These are phyloP conservation scores for Plantago lanceolata DNA, from an alignment of 305 asterid species.

Conservation along the genomic window DNA sequence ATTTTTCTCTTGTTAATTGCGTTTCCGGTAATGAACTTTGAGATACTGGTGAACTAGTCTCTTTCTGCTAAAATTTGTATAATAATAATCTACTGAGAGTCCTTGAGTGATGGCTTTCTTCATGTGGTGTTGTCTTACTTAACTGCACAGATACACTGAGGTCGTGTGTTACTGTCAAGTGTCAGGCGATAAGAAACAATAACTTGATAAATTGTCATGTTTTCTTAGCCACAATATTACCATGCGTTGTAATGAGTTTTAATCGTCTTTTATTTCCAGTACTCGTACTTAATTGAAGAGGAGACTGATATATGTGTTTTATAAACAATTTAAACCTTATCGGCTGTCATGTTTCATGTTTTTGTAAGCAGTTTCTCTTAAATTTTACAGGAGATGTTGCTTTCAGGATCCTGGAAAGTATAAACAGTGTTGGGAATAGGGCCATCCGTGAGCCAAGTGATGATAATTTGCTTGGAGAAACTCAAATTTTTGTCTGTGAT, in stretches of 20 bases:
- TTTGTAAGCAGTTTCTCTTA: slow-evolving; percentile 24
- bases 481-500: slow-evolving; percentile 73
- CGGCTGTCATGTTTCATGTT: slow-evolving; percentile 19
- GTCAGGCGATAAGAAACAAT: too few species aligned
- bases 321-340: slow-evolving; percentile 1
- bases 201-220: too few species aligned
- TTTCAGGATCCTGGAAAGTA: slow-evolving; percentile 69
- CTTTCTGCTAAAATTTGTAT: too few species aligned
- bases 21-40: neutral
- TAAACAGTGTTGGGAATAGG: slow-evolving; percentile 45
- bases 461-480: slow-evolving; percentile 58
- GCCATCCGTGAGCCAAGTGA: slow-evolving; percentile 57
- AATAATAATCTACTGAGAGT: too few species aligned
- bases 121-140: slow-evolving; percentile 2
- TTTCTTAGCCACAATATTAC: neutral
- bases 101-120: slow-evolving; percentile 1
- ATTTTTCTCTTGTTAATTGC: neutral
- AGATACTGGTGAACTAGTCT: too few species aligned
- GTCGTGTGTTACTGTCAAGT: neutral
- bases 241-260: neutral
- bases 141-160: slow-evolving; percentile 1
- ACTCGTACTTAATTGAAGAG: slow-evolving; percentile 6
- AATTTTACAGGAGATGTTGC: slow-evolving; percentile 87
- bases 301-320: slow-evolving; percentile 13
- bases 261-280: neutral